Percentiles rank a stretch among this genome's conserved stretches.
phyloP scores from a whole-genome alignment of 2,329 filamentous ascomycete species.

The Cryphonectria parasitica region DNA sequence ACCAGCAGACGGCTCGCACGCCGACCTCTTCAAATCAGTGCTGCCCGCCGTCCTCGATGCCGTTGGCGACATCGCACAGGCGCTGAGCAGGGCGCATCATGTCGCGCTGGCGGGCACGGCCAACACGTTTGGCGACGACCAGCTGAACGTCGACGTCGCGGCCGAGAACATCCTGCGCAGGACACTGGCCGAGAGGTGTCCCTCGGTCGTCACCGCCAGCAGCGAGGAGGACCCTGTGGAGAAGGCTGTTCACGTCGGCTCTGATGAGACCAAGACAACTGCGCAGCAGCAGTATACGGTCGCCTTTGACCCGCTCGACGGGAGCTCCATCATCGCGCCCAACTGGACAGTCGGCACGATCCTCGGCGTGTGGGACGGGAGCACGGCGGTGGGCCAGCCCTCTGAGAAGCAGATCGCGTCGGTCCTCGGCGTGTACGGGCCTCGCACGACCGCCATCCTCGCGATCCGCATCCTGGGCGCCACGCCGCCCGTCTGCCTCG shows the following conservation, averaged over 20 bases:
- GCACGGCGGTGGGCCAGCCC: conserved; percentile 46
- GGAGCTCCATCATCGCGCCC: conserved; percentile 62
- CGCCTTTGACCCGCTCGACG: conserved; percentile 67
- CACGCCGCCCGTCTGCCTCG: conserved; percentile 47
- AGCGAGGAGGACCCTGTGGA: conserved; percentile 66
- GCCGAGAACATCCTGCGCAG: conserved; percentile 54
- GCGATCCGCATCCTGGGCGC: conserved; percentile 53
- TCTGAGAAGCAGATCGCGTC: conserved; percentile 52
- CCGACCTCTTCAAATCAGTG: conserved; percentile 48
- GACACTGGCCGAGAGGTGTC: conserved; percentile 45
- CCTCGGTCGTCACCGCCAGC: conserved; percentile 54
- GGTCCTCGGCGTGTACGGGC: conserved; percentile 58
- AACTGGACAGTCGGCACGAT: conserved; percentile 65
- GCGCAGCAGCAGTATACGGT: conserved; percentile 56
- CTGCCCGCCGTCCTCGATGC: conserved; percentile 52
- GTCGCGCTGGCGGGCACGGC: conserved; percentile 53
- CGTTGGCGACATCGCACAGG: conserved; percentile 49
- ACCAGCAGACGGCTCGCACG: conserved; percentile 31
- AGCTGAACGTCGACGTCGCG: conserved; percentile 61
- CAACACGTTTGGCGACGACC: conserved; percentile 63
- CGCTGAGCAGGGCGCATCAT: conserved; percentile 49
- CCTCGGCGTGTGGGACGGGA: conserved; percentile 61
- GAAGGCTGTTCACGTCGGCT: conserved; percentile 33
- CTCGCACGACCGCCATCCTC: conserved; percentile 59
- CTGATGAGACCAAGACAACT: background rate